Evolutionary conservation across 2,329 filamentous ascomycete species (phyloP).

Genomic region (Paecilomyces dactylethromorphus): DNA sequence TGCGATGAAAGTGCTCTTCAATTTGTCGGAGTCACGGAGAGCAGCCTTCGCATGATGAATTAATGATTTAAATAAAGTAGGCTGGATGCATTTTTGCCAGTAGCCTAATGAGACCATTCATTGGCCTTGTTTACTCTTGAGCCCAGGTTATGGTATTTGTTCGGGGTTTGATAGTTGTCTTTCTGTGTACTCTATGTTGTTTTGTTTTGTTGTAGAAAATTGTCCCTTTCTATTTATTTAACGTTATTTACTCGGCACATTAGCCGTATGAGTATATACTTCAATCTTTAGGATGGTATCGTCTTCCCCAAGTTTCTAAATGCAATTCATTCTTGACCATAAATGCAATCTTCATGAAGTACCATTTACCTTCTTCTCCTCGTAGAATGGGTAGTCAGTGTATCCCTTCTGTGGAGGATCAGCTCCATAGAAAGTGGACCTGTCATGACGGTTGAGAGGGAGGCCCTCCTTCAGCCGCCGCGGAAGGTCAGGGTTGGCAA

Average conservation of each 20-base stretch:
- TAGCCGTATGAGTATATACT: background rate
- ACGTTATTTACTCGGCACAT: background rate
- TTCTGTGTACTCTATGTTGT: background rate
- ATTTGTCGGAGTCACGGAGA: slow-evolving; percentile 8
- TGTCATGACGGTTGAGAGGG: slow-evolving; percentile 31
- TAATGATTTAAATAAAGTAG: background rate
- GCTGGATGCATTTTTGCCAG: too few species aligned
- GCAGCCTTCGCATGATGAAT: background rate
- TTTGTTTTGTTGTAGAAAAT: background rate
- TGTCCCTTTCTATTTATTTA: background rate
- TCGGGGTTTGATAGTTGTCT: too few species aligned
- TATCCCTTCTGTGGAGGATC: slow-evolving; percentile 27
- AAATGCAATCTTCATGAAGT: background rate
- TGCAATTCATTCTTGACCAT: background rate
- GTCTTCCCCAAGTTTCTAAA: background rate
- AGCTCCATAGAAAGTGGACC: slow-evolving; percentile 36
- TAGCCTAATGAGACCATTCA: too few species aligned
- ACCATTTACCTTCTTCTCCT: background rate
- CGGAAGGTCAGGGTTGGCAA: slow-evolving; percentile 39
- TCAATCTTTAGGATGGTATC: background rate
- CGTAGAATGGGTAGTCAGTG: slow-evolving; percentile 31
- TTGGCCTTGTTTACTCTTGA: too few species aligned
- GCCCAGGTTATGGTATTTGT: too few species aligned
- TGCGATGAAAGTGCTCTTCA: slow-evolving; percentile 50
- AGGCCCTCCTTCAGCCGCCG: slow-evolving; percentile 29